Conservation (phyloP, 2,329 filamentous ascomycete species). For the Cercospora zeae-maydis region DNA sequence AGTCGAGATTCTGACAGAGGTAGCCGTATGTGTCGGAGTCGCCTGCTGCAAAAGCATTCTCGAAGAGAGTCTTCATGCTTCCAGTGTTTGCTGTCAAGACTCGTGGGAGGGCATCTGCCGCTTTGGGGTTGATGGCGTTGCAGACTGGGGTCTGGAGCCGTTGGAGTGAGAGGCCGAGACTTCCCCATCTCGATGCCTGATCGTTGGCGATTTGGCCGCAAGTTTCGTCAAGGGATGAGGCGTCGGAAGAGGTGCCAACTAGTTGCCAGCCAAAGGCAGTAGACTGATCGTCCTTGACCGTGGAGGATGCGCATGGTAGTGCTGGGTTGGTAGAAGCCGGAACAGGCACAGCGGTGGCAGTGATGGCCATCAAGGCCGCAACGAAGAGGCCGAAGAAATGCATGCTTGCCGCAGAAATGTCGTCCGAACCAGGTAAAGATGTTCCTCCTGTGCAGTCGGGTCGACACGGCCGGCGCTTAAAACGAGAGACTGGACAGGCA, state of each 20-base stretch:
- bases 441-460: not conserved
- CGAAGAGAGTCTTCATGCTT: constrained; percentile 27
- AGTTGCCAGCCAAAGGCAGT: constrained; percentile 32
- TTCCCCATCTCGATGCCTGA: constrained; percentile 22
- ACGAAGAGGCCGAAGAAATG: constrained; percentile 17
- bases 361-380: constrained; percentile 19
- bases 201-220: constrained; percentile 25
- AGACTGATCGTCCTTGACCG: constrained; percentile 26
- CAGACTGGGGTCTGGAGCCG: constrained; percentile 27
- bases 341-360: constrained; percentile 7
- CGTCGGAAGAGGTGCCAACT: constrained; percentile 24
- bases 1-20: constrained; percentile 29
- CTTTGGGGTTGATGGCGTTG: constrained; percentile 18
- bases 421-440: not conserved
- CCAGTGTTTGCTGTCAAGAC: constrained; percentile 25
- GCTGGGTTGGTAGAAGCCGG: constrained; percentile 4
- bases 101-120: constrained; percentile 21
- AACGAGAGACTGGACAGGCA: constrained; percentile 4
- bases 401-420: constrained; percentile 18
- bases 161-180: constrained; percentile 20
- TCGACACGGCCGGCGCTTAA: constrained; percentile 8
- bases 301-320: constrained; percentile 13
- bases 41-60: constrained; percentile 23
- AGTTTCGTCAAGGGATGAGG: constrained; percentile 22
- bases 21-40: constrained; percentile 22